These are phyloP conservation scores for Acer saccharum DNA, from an alignment of 345 rosid species.

Conservation along the genomic window DNA sequence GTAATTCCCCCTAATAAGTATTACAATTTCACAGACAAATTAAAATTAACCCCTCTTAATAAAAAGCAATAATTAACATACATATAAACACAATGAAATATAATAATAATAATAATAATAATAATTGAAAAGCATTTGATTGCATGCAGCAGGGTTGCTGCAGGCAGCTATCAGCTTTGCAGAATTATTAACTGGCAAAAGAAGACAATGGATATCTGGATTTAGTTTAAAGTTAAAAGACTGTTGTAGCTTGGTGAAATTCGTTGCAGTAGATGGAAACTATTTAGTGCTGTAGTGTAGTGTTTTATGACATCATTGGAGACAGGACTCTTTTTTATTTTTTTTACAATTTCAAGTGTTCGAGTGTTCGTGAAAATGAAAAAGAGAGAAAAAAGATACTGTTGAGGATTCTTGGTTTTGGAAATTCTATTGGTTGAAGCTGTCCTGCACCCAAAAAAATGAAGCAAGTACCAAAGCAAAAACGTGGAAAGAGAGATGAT, in stretches of 20 bases:
- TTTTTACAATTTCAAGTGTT: neutral
- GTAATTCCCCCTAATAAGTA: neutral
- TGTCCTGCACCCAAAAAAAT: conserved; percentile 12
- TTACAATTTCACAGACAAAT: neutral
- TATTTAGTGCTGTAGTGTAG: neutral
- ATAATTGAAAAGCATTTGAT: too few relatives aligned
- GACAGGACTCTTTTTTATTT: neutral
- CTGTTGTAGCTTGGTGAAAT: conserved; percentile 9
- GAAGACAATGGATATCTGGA: neutral
- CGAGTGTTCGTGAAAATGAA: neutral
- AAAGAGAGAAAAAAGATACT: neutral
- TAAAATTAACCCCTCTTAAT: too few relatives aligned
- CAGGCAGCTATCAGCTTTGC: neutral
- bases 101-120: too few relatives aligned
- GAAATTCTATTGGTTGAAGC: conserved; percentile 22
- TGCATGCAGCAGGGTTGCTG: neutral
- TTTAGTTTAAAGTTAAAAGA: conserved; percentile 3
- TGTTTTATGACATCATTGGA: conserved; percentile 8
- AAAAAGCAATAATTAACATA: too few relatives aligned
- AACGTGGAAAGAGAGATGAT: conserved; percentile 12
- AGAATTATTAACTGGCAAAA: neutral
- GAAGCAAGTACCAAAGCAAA: conserved; percentile 25
- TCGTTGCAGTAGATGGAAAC: neutral
- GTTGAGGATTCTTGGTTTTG: conserved; percentile 5
- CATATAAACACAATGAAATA: too few relatives aligned